phyloP scores from a whole-genome alignment of 1,139 yeast genomes.

The Yamadazyma pseudoaaseri region DNA sequence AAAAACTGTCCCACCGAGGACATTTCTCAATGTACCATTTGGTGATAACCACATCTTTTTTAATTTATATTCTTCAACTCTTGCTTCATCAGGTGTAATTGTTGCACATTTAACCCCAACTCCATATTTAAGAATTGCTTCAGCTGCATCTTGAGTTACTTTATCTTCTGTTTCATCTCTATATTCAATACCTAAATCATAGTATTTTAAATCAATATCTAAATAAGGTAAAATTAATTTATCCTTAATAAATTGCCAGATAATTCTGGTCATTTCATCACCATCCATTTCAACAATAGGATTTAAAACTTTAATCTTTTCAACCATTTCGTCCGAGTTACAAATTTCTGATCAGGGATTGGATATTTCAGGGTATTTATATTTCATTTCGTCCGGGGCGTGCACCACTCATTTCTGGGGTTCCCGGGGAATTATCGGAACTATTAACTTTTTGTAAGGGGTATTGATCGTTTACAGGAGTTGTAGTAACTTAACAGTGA shows the following conservation, averaged over 20 bases:
- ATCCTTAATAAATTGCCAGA: constrained; percentile 74
- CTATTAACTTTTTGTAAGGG: too few relatives aligned
- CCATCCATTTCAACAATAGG: constrained; percentile 85
- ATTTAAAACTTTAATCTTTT: constrained; percentile 58
- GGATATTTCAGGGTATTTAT: constrained; percentile 3
- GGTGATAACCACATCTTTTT: constrained; percentile 88
- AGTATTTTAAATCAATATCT: constrained; percentile 71
- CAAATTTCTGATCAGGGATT: constrained; percentile 1
- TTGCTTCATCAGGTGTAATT: constrained; percentile 79
- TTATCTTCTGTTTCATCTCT: constrained; percentile 73
- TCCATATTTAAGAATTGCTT: constrained; percentile 72
- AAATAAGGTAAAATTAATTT: constrained; percentile 68
- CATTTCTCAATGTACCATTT: constrained; percentile 81
- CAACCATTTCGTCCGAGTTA: constrained; percentile 5
- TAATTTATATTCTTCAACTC: constrained; percentile 72
- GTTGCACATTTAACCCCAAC: constrained; percentile 88
- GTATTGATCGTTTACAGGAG: too few relatives aligned
- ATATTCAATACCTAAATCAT: constrained; percentile 68
- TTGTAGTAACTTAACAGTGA: too few relatives aligned
- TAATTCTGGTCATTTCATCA: constrained; percentile 84
- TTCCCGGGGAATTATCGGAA: constrained; percentile 1
- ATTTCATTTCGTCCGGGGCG: constrained; percentile 1
- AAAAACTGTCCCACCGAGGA: constrained; percentile 79
- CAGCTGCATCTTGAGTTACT: constrained; percentile 73
- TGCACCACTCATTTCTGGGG: background rate